Evolutionary conservation across 108 stramenopile species (phyloP), one percentile per base, ranked within the genome.

Genomic region (Parmales sp.): DNA sequence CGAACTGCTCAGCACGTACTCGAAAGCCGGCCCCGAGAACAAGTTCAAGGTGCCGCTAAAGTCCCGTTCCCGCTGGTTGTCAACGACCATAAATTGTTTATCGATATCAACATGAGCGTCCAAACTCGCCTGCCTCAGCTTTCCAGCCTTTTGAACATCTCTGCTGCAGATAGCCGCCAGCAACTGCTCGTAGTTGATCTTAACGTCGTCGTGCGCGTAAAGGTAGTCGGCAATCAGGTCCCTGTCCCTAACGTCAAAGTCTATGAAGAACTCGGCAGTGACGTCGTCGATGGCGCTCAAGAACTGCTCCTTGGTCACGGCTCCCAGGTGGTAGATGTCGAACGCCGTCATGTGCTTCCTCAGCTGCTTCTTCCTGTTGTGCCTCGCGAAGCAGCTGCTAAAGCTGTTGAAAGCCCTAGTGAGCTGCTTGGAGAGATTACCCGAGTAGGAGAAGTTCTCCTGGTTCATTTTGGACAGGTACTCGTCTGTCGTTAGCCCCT

Each of bases 271-370:
- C 65, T 74, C 74, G 19, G 65, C 74, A 20, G 70, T 74, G 29
- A 77, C 74, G 70, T 71, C 70, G 43, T 74, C 37, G 49, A 77
- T 71, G 5, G 74, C 45, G 16, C 64, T 28, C 19, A 45, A 39
- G 74, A 77, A 77, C 70, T 67, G 65, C 48, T 37, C 71, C 45
- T 66, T 20, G 37, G 48, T 67, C 31, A 71, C 66, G 43, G 49
- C 45, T 34, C 66, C 51, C 7, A 66, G 67, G 63, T 77, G 71
- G 70, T 46, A 39, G 25, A 63, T 69, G 70, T 77, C 76, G 74
- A 75, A 75, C 9, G 76, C 76, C 31, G 71, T 64, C 51, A 77
- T 67, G 66, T 75, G 70, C 74, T 75, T 74, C 38, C 74, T 64
- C 23, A 77, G 51, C 37, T 72, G 65, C 66, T 75, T 74, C 70